Percentiles rank a stretch among this genome's conserved stretches.
Evolutionary conservation across 1,284 basidiomycete genomes (phyloP).

Genomic region (Naganishia albida): DNA sequence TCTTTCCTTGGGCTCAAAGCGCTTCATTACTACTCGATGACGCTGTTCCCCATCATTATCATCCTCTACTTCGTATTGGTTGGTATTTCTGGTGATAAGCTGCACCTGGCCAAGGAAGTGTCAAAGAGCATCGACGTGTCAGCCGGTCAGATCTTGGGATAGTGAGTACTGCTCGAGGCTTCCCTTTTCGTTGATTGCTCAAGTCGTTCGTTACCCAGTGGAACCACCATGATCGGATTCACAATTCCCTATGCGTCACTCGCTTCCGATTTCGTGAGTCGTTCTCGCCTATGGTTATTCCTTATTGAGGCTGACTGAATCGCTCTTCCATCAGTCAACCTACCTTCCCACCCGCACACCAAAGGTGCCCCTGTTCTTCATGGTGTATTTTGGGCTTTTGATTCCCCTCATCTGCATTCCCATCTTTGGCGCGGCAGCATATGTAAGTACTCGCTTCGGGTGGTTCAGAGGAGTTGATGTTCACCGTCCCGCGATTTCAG

Average conservation of each 20-base stretch:
- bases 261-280: constrained; percentile 49
- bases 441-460: constrained; percentile 23
- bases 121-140: constrained; percentile 43
- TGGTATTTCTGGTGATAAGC: constrained; percentile 67
- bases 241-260: constrained; percentile 48
- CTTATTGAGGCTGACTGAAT: not conserved
- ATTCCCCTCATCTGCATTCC: constrained; percentile 69
- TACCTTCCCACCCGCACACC: constrained; percentile 47
- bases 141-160: constrained; percentile 45
- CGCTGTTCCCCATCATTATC: constrained; percentile 58
- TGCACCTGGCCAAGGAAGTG: constrained; percentile 42
- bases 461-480: too few species aligned
- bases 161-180: constrained; percentile 12
- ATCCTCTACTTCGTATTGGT: constrained; percentile 73
- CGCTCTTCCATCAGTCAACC: constrained; percentile 49
- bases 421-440: constrained; percentile 66
- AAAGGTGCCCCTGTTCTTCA: constrained; percentile 61
- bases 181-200: not conserved
- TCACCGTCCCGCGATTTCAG: too few species aligned
- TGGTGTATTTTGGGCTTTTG: constrained; percentile 72
- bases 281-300: not conserved
- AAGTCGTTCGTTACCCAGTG: constrained; percentile 13
- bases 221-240: constrained; percentile 43
- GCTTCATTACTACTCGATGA: constrained; percentile 51
- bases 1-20: constrained; percentile 58